A percentile compares a stretch with the other conserved stretches of the same genome.
These are phyloP conservation scores for Tuber umbilicatum DNA, from an alignment of 495 filamentous ascomycete species.

Conservation along the genomic window DNA sequence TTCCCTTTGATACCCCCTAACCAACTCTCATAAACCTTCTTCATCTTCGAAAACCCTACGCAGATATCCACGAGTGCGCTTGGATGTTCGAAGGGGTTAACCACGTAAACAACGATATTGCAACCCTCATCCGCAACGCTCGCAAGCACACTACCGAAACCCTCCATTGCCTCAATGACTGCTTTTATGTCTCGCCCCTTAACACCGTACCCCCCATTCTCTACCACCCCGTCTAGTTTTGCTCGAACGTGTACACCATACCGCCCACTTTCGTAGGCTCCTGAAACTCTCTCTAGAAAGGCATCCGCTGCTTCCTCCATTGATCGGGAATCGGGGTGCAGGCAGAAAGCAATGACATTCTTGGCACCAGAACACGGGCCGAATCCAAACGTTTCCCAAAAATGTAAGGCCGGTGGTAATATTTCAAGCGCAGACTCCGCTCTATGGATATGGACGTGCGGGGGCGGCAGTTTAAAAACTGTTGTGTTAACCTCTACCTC, in stretches of 20 bases:
- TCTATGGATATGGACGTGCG: slow-evolving; percentile 71
- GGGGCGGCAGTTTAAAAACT: slow-evolving; percentile 49
- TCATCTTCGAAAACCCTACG: slow-evolving; percentile 67
- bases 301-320: slow-evolving; percentile 54
- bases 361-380: slow-evolving; percentile 71
- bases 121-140: slow-evolving; percentile 47
- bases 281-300: slow-evolving; percentile 66
- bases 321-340: slow-evolving; percentile 62
- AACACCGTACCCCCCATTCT: slow-evolving; percentile 46
- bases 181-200: slow-evolving; percentile 38
- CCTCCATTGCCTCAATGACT: slow-evolving; percentile 40
- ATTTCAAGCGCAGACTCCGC: slow-evolving; percentile 68
- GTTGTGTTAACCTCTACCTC: slow-evolving; percentile 15
- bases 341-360: slow-evolving; percentile 68
- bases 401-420: slow-evolving; percentile 68
- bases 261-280: slow-evolving; percentile 70
- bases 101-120: slow-evolving; percentile 78
- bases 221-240: slow-evolving; percentile 48
- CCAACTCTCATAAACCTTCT: slow-evolving; percentile 58
- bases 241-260: slow-evolving; percentile 64
- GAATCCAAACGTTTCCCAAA: slow-evolving; percentile 88
- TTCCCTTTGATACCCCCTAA: slow-evolving; percentile 53
- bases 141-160: slow-evolving; percentile 45
- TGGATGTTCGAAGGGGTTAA: slow-evolving; percentile 65
- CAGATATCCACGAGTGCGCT: slow-evolving; percentile 68